Evolutionary conservation across 148 eudicot species (phyloP).

Genomic region (Arctostaphylos glauca): DNA sequence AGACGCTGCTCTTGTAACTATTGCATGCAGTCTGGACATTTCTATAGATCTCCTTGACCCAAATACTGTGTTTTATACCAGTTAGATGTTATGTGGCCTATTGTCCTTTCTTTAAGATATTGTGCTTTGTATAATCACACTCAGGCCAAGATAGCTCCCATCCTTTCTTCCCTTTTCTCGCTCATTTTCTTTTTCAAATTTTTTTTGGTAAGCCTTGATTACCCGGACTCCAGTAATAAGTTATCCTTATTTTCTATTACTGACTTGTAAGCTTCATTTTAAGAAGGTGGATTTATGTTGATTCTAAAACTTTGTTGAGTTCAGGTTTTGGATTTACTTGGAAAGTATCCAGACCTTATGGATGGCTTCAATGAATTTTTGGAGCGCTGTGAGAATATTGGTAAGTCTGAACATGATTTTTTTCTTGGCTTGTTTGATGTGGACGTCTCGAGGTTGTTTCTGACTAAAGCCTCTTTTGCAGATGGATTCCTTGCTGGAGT

Average conservation of each 20-base stretch:
- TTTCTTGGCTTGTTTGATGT: constrained; percentile 19
- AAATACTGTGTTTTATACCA: not conserved
- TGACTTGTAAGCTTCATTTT: not conserved
- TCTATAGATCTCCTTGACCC: not conserved
- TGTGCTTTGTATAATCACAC: not conserved
- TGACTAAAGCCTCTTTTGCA: constrained; percentile 37
- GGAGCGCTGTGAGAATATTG: constrained; percentile 81
- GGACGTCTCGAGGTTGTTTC: not conserved
- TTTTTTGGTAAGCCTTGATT: not conserved
- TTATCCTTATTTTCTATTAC: not conserved
- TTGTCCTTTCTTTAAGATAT: not conserved
- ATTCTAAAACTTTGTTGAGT: constrained; percentile 18
- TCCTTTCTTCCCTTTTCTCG: constrained; percentile 2
- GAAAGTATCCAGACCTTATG: constrained; percentile 90
- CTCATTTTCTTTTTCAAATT: not conserved
- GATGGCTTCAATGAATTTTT: constrained; percentile 92
- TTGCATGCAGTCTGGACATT: not conserved
- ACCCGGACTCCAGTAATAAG: not conserved
- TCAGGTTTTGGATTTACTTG: constrained; percentile 91
- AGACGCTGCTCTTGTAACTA: not conserved
- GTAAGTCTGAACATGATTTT: constrained; percentile 32
- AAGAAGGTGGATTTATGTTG: not conserved
- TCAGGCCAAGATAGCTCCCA: not conserved
- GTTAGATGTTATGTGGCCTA: not conserved
- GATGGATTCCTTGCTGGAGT: constrained; percentile 95